These are phyloP conservation scores for Panus rudis DNA, from an alignment of 768 basidiomycete species.

Conservation along the genomic window DNA sequence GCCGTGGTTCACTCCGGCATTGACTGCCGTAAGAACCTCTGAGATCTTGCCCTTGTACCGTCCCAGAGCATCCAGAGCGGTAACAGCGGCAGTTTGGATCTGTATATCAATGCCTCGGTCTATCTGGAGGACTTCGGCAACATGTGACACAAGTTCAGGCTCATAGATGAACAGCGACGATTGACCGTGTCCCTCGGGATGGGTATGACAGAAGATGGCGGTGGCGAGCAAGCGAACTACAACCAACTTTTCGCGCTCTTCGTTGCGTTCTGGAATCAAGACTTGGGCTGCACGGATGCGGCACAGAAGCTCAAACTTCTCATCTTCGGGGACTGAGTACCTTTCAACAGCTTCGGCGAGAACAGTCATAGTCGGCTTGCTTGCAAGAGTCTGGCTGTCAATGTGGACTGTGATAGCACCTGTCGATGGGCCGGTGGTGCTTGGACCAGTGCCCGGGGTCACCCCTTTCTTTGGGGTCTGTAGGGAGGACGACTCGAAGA, in stretches of 20 bases:
- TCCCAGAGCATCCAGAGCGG: constrained; percentile 85
- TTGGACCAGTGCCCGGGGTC: constrained; percentile 24
- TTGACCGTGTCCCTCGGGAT: constrained; percentile 69
- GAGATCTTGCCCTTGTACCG: constrained; percentile 76
- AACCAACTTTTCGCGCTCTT: constrained; percentile 73
- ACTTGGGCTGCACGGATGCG: constrained; percentile 77
- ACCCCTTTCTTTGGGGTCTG: constrained; percentile 39
- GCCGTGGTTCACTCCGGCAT: constrained; percentile 95
- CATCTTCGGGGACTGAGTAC: constrained; percentile 66
- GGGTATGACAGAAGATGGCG: constrained; percentile 86
- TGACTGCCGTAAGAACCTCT: constrained; percentile 85
- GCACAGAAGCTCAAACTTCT: constrained; percentile 84
- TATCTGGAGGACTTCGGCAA: constrained; percentile 84
- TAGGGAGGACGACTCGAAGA: constrained; percentile 28
- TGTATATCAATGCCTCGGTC: constrained; percentile 62
- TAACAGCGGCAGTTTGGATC: constrained; percentile 80
- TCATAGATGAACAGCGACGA: constrained; percentile 89
- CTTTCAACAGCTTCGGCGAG: constrained; percentile 66
- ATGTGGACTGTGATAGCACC: constrained; percentile 59
- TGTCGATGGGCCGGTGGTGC: constrained; percentile 23
- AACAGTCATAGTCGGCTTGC: constrained; percentile 66
- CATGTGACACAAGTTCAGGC: constrained; percentile 82
- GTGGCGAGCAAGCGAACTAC: constrained; percentile 78
- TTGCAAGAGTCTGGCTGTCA: constrained; percentile 50
- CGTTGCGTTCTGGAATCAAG: constrained; percentile 48